Evolutionary conservation across 441 rosid genomes (phyloP).

Genomic region (Manihot esculenta): DNA sequence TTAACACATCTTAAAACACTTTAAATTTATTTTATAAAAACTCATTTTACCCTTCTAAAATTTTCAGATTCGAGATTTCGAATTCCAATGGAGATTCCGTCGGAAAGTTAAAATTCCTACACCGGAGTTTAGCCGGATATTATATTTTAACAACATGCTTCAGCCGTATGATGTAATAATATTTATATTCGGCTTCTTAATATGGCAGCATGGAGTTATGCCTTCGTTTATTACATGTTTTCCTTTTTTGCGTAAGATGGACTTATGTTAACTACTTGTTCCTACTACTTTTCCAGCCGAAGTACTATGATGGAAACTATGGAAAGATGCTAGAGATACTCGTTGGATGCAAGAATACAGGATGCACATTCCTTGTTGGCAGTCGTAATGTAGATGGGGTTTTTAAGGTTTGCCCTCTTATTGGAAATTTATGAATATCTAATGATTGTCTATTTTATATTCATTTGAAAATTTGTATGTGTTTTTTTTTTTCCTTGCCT

Average conservation of each 20-base stretch:
- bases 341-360: constrained; percentile 60
- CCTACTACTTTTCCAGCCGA: constrained; percentile 51
- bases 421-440: not conserved
- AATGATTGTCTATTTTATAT: not conserved
- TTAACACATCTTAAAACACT: too few relatives aligned
- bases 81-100: too few relatives aligned
- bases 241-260: not conserved
- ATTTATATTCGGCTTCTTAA: not conserved
- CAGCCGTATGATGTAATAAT: too few relatives aligned
- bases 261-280: constrained; percentile 7
- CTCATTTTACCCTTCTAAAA: too few relatives aligned
- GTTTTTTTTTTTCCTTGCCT: not conserved
- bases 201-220: not conserved
- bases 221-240: too few relatives aligned
- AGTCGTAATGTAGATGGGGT: constrained; percentile 81
- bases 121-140: too few relatives aligned
- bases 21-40: too few relatives aligned
- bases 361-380: constrained; percentile 81
- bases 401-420: constrained; percentile 51
- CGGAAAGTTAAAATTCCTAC: too few relatives aligned
- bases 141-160: too few relatives aligned
- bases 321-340: constrained; percentile 68
- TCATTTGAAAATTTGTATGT: not conserved
- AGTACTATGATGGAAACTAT: constrained; percentile 65
- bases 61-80: too few relatives aligned